Evolutionary conservation across 192 early-diverging fungal genomes (phyloP).

Genomic region (Coemansia sp.): DNA sequence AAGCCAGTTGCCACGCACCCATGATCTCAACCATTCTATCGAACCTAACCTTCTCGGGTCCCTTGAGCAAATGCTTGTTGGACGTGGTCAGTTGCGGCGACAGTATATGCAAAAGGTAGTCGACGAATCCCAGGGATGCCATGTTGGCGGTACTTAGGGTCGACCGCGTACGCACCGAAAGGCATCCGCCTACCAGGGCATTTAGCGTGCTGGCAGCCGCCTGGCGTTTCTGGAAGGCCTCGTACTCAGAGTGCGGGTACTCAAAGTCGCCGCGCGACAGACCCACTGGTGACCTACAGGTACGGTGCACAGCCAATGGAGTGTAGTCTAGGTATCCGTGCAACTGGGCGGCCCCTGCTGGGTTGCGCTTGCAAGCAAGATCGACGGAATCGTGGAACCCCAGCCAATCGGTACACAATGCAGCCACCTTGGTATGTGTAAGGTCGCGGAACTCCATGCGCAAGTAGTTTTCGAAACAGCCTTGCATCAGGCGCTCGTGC

Average conservation of each 20-base stretch:
- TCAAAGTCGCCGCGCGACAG: slow-evolving; percentile 58
- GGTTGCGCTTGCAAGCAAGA: slow-evolving; percentile 14
- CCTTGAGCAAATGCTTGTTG: slow-evolving; percentile 51
- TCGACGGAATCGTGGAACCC: slow-evolving; percentile 79
- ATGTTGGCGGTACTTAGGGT: slow-evolving; percentile 42
- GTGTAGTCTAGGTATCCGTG: slow-evolving; percentile 70
- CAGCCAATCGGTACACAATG: slow-evolving; percentile 70
- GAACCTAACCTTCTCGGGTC: slow-evolving; percentile 23
- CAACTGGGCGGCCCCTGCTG: slow-evolving; percentile 55
- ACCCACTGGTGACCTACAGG: slow-evolving; percentile 70
- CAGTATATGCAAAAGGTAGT: slow-evolving; percentile 72
- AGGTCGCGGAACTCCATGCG: slow-evolving; percentile 77
- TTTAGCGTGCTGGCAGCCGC: slow-evolving; percentile 54
- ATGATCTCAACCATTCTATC: slow-evolving; percentile 37
- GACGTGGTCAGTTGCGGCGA: slow-evolving; percentile 72
- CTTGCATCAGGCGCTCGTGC: slow-evolving; percentile 83
- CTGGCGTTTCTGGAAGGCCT: slow-evolving; percentile 57
- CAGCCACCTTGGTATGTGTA: slow-evolving; percentile 63
- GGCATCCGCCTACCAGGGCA: slow-evolving; percentile 42
- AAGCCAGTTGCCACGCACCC: slow-evolving; percentile 23
- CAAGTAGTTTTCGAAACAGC: slow-evolving; percentile 91
- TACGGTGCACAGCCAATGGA: slow-evolving; percentile 72
- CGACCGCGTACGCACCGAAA: slow-evolving; percentile 52
- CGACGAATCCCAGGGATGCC: slow-evolving; percentile 60
- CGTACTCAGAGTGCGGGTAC: slow-evolving; percentile 80